Percentiles rank a stretch among this genome's conserved stretches.
phyloP scores from a whole-genome alignment of 179 eudicot genomes.

The Silene noctiflora region DNA sequence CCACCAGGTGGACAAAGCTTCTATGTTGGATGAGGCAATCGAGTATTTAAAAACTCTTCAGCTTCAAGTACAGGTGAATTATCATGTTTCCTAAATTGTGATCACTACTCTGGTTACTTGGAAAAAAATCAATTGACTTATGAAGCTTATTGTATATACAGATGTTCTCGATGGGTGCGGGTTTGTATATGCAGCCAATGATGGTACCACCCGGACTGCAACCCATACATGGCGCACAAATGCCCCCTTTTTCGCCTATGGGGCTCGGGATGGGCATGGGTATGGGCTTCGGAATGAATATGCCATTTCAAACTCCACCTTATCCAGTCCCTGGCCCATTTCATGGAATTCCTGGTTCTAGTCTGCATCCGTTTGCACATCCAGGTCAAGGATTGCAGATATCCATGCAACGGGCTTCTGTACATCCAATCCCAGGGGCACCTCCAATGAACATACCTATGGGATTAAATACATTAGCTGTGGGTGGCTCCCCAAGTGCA shows the following conservation, averaged over 20 bases:
- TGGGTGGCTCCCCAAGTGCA: slow-evolving; percentile 30
- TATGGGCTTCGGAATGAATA: slow-evolving; percentile 69
- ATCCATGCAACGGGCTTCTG: slow-evolving; percentile 40
- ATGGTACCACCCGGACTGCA: slow-evolving; percentile 81
- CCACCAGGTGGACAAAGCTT: slow-evolving; percentile 88
- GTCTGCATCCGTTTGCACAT: slow-evolving; percentile 46
- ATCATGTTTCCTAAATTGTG: not conserved
- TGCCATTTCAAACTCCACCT: slow-evolving; percentile 47
- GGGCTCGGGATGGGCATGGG: slow-evolving; percentile 56
- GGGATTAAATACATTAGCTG: slow-evolving; percentile 30
- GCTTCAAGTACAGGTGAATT: slow-evolving; percentile 83
- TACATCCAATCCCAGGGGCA: slow-evolving; percentile 33
- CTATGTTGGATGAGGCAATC: slow-evolving; percentile 99
- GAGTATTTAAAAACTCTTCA: slow-evolving; percentile 97
- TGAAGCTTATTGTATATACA: slow-evolving; percentile 28
- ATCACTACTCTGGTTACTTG: not conserved
- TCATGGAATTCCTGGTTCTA: slow-evolving; percentile 50
- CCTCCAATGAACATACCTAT: slow-evolving; percentile 29
- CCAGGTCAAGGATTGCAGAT: slow-evolving; percentile 57
- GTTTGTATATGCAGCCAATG: slow-evolving; percentile 88
- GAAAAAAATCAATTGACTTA: slow-evolving; percentile 1
- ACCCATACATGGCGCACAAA: slow-evolving; percentile 61
- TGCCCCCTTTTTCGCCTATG: slow-evolving; percentile 71
- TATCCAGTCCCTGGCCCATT: slow-evolving; percentile 41
- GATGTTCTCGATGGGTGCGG: slow-evolving; percentile 96